Conservation (phyloP, 495 filamentous ascomycete species). For the Elaphomyces granulatus region DNA sequence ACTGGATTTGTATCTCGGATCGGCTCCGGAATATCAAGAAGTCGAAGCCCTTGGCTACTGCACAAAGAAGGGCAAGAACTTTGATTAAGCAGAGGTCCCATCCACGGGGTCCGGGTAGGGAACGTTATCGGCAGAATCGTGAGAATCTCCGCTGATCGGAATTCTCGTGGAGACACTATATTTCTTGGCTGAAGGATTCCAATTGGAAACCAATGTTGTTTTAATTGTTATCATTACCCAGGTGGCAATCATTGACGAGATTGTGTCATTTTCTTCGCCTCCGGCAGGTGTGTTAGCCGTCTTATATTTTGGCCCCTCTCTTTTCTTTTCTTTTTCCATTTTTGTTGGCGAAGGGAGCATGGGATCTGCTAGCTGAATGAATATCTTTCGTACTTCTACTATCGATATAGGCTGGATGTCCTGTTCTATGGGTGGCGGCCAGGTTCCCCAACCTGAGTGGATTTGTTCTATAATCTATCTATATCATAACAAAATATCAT, state of each 20-base stretch:
- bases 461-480: too few species aligned
- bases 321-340: constrained; percentile 4
- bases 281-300: too few species aligned
- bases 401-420: too few species aligned
- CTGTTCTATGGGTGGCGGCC: too few species aligned
- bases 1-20: constrained; percentile 18
- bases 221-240: background rate
- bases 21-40: constrained; percentile 20
- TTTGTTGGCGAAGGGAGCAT: constrained; percentile 1
- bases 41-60: constrained; percentile 21
- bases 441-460: too few species aligned
- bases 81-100: constrained; percentile 4
- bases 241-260: background rate
- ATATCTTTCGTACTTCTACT: too few species aligned
- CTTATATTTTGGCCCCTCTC: background rate
- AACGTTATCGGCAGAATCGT: background rate
- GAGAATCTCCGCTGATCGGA: background rate
- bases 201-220: background rate
- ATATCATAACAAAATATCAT: too few species aligned
- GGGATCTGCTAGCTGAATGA: background rate
- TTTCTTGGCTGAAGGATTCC: too few species aligned
- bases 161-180: too few species aligned
- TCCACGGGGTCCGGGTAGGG: background rate
- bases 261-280: background rate
- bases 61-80: constrained; percentile 25